Evolutionary conservation across 352 stramenopile genomes (phyloP), one percentile per base, ranked within the genome.

Genomic region (Pythium brachiatum): DNA sequence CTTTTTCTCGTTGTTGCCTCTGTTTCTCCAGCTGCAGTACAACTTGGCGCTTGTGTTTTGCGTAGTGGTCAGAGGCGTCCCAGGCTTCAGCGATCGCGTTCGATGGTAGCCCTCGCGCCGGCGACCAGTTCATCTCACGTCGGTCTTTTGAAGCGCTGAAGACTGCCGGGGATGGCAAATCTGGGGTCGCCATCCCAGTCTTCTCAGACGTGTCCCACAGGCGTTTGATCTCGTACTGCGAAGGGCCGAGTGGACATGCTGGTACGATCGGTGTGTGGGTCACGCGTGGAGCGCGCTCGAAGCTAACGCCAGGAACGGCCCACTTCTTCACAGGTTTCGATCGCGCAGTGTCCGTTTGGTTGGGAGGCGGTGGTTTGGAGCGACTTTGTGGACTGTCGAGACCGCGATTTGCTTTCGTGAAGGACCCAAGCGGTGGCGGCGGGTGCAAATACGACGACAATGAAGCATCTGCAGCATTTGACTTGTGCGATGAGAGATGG

Each of bases 1-100:
- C 15, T 38, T 25, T 21, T 29, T 53, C 46, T 51, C 36, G 31
- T 5, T 47, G 31, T 32, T 31, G 32, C 34, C 36, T 29, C 31
- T 62, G 20, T 12, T 57, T 38, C 25, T 66, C 27, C 18, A 12
- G 15, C 38, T 53, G 53, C 4, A 55, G 57, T 8, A 74, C 32
- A 11, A 88, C 73, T 48, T 73, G 72, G 7, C 61, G 54, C 57
- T 88, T 87, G 26, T 83, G 76, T 65, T 83, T 83, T 25, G 63
- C 66, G 47, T 91, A 89, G 43, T 88, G 66, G 0, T 54, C 56
- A 27, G 78, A 89, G 7, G 75, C 72, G 60, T 89, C 73, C 79
- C 78, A 91, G 1, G 72, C 74, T 16, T 76, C 72, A 4, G 77
- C 60, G 4, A 78, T 34, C 1, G 73, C 65, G 39, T 70, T 70